Percentiles rank a stretch among this genome's conserved stretches.
Conservation (phyloP, 306 rosid genomes). For the Castanea sativa region DNA sequence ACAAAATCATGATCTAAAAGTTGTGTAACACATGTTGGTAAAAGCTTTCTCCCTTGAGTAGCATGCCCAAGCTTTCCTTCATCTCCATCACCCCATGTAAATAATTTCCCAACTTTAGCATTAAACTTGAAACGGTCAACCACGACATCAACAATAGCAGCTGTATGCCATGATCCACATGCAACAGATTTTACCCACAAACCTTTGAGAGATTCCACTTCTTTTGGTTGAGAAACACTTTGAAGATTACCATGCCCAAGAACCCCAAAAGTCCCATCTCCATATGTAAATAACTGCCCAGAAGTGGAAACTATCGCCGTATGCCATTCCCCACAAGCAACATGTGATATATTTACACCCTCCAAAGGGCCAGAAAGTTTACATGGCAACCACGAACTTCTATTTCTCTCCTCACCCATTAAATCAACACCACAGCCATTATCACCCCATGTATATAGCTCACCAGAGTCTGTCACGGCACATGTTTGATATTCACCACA, state of each 20-base stretch:
- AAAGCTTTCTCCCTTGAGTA: slow-evolving; percentile 53
- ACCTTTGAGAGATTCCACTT: slow-evolving; percentile 70
- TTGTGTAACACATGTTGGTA: slow-evolving; percentile 70
- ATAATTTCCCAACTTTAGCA: slow-evolving; percentile 56
- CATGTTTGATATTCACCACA: slow-evolving; percentile 87
- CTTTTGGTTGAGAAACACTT: slow-evolving; percentile 61
- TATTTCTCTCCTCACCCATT: slow-evolving; percentile 32
- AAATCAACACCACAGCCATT: slow-evolving; percentile 42
- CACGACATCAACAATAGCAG: slow-evolving; percentile 65
- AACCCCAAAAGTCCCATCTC: slow-evolving; percentile 88
- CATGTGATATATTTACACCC: slow-evolving; percentile 42
- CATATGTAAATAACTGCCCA: slow-evolving; percentile 68
- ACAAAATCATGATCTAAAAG: slow-evolving; percentile 74
- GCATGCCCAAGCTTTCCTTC: slow-evolving; percentile 71
- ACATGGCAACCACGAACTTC: slow-evolving; percentile 65
- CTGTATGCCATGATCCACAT: slow-evolving; percentile 91
- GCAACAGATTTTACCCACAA: slow-evolving; percentile 67
- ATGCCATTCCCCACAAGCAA: slow-evolving; percentile 95
- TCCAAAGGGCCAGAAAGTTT: slow-evolving; percentile 60
- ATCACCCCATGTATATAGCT: slow-evolving; percentile 77
- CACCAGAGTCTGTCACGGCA: slow-evolving; percentile 66
- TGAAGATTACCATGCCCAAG: slow-evolving; percentile 74
- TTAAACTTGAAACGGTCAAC: slow-evolving; percentile 44
- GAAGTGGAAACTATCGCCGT: slow-evolving; percentile 65
- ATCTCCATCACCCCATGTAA: slow-evolving; percentile 94